Evolutionary conservation across 805 yeast species (phyloP).

Genomic region (Metschnikowia colocasiae): DNA sequence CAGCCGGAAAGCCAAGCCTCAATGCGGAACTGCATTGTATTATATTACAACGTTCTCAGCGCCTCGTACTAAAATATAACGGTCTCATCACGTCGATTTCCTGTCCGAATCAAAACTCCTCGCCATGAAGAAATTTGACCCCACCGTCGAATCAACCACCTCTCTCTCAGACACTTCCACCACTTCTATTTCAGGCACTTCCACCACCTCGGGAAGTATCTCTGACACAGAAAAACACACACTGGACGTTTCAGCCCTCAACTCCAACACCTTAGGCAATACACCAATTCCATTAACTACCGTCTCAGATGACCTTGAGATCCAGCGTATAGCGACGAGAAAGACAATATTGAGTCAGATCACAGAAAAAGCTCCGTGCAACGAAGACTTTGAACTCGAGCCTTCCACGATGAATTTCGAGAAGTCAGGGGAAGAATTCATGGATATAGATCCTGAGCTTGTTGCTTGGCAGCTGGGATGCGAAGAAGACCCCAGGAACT

Average conservation of each 20-base stretch:
- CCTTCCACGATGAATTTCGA: constrained; percentile 28
- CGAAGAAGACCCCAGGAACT: constrained; percentile 35
- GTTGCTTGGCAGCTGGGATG: constrained; percentile 34
- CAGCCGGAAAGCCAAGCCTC: constrained; percentile 11
- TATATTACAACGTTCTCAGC: no score
- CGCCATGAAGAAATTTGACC: not conserved
- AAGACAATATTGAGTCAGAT: constrained; percentile 27
- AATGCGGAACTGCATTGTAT: no score
- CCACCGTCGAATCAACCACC: not conserved
- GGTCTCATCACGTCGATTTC: not conserved
- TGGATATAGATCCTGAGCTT: constrained; percentile 34
- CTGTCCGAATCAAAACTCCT: not conserved
- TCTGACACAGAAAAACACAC: not conserved
- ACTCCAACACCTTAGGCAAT: not conserved
- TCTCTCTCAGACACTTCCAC: not conserved
- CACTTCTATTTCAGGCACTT: not conserved
- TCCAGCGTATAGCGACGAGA: constrained; percentile 31
- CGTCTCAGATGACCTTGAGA: constrained; percentile 19
- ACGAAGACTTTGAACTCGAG: constrained; percentile 6
- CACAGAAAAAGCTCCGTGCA: not conserved
- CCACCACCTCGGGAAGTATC: not conserved
- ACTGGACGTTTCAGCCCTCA: not conserved
- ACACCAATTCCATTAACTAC: not conserved
- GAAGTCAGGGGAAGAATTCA: constrained; percentile 31
- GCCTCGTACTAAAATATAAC: not conserved